phyloP scores from a whole-genome alignment of 495 filamentous ascomycete genomes.

The Penicillium chermesinum region DNA sequence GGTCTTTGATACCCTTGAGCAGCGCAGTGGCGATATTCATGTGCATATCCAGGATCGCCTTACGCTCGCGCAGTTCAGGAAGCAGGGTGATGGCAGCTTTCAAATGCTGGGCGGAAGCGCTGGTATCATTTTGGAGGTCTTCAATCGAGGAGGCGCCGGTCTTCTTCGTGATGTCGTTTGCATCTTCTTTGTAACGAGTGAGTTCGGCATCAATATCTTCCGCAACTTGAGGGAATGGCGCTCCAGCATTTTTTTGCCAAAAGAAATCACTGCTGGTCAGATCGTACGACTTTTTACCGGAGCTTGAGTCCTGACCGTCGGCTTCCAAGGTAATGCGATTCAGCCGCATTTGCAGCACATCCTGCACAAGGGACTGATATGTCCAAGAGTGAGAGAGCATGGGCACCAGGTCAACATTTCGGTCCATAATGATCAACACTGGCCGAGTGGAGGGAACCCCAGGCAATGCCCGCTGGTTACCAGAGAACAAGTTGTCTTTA shows the following conservation, averaged over 20 bases:
- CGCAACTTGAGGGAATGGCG: slow-evolving; percentile 92
- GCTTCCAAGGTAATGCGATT: slow-evolving; percentile 94
- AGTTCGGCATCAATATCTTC: slow-evolving; percentile 93
- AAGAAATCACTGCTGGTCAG: slow-evolving; percentile 91
- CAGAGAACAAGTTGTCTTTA: slow-evolving; percentile 88
- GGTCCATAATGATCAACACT: slow-evolving; percentile 84
- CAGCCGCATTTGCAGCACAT: slow-evolving; percentile 87
- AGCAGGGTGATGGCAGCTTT: slow-evolving; percentile 92
- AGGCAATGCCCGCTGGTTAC: slow-evolving; percentile 42
- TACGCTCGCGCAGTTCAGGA: slow-evolving; percentile 87
- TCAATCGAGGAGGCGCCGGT: slow-evolving; percentile 91
- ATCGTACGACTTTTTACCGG: slow-evolving; percentile 81
- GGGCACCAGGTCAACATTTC: slow-evolving; percentile 93
- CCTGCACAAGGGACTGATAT: slow-evolving; percentile 93
- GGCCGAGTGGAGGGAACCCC: slow-evolving; percentile 69
- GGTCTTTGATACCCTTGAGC: slow-evolving; percentile 84
- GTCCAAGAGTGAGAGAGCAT: slow-evolving; percentile 99
- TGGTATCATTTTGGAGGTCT: slow-evolving; percentile 84
- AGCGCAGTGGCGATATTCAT: slow-evolving; percentile 95
- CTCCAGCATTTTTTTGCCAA: slow-evolving; percentile 89
- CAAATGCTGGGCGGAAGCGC: slow-evolving; percentile 84
- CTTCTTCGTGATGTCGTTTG: slow-evolving; percentile 89
- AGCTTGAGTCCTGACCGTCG: slow-evolving; percentile 69
- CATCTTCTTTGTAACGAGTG: slow-evolving; percentile 91
- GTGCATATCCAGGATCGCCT: slow-evolving; percentile 91